These are phyloP conservation scores for Teunomyces kruisii DNA, from an alignment of 805 yeast genomes.

Conservation along the genomic window DNA sequence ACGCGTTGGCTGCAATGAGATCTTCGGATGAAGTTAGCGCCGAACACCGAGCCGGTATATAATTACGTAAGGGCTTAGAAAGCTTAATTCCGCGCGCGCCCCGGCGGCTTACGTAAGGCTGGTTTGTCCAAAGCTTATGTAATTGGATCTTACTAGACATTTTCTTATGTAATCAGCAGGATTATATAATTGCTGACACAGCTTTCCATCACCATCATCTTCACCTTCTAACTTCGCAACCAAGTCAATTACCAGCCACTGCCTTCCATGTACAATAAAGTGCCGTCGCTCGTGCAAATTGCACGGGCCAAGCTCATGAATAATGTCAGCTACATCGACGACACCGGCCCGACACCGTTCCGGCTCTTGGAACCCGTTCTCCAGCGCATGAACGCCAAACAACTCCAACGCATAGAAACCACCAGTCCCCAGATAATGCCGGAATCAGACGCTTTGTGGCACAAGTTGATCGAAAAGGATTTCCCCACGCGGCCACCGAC, in stretches of 20 bases:
- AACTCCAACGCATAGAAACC: conserved; percentile 40
- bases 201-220: not conserved
- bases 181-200: not conserved
- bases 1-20: not conserved
- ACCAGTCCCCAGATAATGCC: conserved; percentile 43
- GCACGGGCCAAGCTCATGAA: conserved; percentile 11
- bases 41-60: not conserved
- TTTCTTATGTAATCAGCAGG: too few relatives aligned
- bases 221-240: not conserved
- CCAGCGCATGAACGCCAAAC: conserved; percentile 34
- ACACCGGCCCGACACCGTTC: conserved; percentile 25
- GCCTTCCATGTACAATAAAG: not conserved
- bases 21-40: not conserved
- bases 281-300: conserved; percentile 11
- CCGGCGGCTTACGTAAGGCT: too few relatives aligned
- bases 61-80: too few relatives aligned
- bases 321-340: conserved; percentile 9
- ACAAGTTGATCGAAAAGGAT: conserved; percentile 42
- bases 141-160: too few relatives aligned
- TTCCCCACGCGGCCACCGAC: conserved; percentile 45
- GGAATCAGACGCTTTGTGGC: conserved; percentile 48
- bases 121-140: too few relatives aligned
- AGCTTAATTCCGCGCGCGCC: too few relatives aligned
- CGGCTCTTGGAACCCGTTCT: conserved; percentile 51
- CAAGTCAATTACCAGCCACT: too few relatives aligned